Percentiles rank a stretch among this genome's conserved stretches.
These are phyloP conservation scores for Melocanna baccifera DNA, from an alignment of 176 grass and related monocot species.

Conservation along the genomic window DNA sequence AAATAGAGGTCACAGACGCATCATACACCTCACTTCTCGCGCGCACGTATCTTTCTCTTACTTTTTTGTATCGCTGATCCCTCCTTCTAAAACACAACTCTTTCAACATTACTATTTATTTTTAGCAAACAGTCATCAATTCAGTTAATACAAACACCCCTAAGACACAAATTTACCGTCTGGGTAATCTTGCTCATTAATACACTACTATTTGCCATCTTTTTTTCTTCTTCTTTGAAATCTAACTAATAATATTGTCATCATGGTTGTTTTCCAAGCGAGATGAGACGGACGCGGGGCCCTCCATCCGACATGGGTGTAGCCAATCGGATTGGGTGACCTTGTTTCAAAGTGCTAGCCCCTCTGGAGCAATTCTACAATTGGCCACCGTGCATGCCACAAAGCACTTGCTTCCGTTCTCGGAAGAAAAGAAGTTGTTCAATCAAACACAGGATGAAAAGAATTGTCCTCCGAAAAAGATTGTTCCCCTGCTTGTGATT, in stretches of 20 bases:
- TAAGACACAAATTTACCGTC: not conserved
- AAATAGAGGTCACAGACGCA: fast-evolving
- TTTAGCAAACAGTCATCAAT: too few species aligned
- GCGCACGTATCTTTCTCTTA: too few species aligned
- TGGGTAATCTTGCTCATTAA: not conserved
- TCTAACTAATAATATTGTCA: not conserved
- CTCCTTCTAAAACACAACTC: too few species aligned
- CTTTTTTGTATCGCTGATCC: too few species aligned
- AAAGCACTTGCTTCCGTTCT: not conserved
- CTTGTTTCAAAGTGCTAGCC: too few species aligned
- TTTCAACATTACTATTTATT: too few species aligned
- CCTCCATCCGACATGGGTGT: not conserved
- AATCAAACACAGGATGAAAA: not conserved
- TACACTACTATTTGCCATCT: not conserved
- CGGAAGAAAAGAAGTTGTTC: not conserved
- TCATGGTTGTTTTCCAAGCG: not conserved
- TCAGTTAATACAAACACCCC: too few species aligned
- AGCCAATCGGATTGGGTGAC: not conserved
- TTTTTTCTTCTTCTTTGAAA: not conserved
- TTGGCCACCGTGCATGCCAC: not conserved
- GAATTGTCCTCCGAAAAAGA: not conserved
- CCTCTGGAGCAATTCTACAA: too few species aligned
- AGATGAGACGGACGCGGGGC: not conserved
- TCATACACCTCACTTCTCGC: too few species aligned
- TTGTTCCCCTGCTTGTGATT: not conserved